phyloP scores from a whole-genome alignment of 2,329 filamentous ascomycete genomes.

The Huntiella decipiens region DNA sequence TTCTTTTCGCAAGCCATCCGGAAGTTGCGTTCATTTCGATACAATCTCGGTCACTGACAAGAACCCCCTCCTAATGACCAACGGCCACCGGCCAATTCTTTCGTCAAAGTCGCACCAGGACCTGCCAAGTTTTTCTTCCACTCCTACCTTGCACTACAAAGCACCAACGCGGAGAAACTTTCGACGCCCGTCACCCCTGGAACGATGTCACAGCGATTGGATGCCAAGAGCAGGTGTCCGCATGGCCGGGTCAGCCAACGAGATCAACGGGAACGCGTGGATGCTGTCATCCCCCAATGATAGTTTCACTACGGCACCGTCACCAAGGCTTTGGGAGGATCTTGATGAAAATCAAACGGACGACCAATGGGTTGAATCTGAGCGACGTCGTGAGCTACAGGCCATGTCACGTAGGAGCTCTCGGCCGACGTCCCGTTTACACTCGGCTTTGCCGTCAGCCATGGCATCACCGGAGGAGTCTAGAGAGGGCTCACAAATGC shows the following conservation, averaged over 20 bases:
- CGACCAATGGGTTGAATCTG: slow-evolving; percentile 14
- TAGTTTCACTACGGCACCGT: slow-evolving; percentile 15
- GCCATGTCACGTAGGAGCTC: slow-evolving; percentile 4
- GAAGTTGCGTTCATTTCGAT: no score
- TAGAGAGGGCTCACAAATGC: slow-evolving; percentile 10
- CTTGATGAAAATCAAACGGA: slow-evolving; percentile 26
- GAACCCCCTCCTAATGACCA: slow-evolving; percentile 23
- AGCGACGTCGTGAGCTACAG: neutral
- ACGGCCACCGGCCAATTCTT: slow-evolving; percentile 13
- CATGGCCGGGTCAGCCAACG: slow-evolving; percentile 41
- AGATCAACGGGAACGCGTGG: slow-evolving; percentile 52
- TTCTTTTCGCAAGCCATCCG: no score
- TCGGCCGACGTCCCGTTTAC: neutral
- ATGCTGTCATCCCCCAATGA: slow-evolving; percentile 36
- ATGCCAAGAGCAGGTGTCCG: slow-evolving; percentile 42
- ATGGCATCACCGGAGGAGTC: slow-evolving; percentile 2
- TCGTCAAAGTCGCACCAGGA: slow-evolving; percentile 42
- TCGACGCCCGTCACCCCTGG: slow-evolving; percentile 14
- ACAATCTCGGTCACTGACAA: neutral
- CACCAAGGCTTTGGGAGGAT: slow-evolving; percentile 23
- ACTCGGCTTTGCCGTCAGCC: neutral
- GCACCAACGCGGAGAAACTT: neutral
- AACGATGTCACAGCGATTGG: slow-evolving; percentile 41
- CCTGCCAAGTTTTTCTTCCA: slow-evolving; percentile 17
- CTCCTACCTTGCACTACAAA: slow-evolving; percentile 12